Evolutionary conservation across 2,329 filamentous ascomycete genomes (phyloP).

Genomic region (Daldinia eschscholtzii): DNA sequence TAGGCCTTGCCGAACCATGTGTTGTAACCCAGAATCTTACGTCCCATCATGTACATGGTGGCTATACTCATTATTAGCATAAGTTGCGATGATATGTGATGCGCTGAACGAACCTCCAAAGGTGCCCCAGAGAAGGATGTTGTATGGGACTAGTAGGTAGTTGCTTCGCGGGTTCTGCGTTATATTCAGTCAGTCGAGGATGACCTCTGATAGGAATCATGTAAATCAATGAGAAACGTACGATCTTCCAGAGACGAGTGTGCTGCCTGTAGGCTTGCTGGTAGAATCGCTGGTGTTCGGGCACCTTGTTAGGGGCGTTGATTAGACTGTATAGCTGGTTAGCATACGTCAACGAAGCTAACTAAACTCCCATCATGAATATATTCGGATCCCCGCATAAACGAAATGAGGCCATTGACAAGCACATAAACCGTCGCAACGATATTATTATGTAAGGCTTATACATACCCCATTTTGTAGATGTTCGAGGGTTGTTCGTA

Average conservation of each 20-base stretch:
- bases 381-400: slow-evolving; percentile 12
- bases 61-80: slow-evolving; percentile 55
- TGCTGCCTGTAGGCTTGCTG: slow-evolving; percentile 78
- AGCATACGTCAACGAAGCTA: slow-evolving; percentile 46
- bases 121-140: slow-evolving; percentile 72
- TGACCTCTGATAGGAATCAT: not conserved
- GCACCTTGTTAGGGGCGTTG: slow-evolving; percentile 82
- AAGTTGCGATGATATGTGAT: slow-evolving; percentile 35
- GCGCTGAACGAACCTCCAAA: slow-evolving; percentile 67
- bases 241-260: slow-evolving; percentile 82
- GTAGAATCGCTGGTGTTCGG: slow-evolving; percentile 79
- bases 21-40: slow-evolving; percentile 82
- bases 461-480: slow-evolving; percentile 52
- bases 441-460: not conserved
- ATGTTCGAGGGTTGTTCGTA: slow-evolving; percentile 33
- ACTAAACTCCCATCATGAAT: slow-evolving; percentile 12
- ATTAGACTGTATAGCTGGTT: slow-evolving; percentile 63
- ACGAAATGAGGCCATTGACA: slow-evolving; percentile 39
- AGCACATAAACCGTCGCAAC: slow-evolving; percentile 4
- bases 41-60: slow-evolving; percentile 78
- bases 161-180: slow-evolving; percentile 73
- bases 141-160: slow-evolving; percentile 76
- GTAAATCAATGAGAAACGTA: slow-evolving; percentile 60
- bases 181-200: slow-evolving; percentile 47
- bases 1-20: slow-evolving; percentile 76